Evolutionary conservation across 2,329 filamentous ascomycete genomes (phyloP), one percentile per base, ranked within the genome.

Genomic region (Paramyrothecium roridum): DNA sequence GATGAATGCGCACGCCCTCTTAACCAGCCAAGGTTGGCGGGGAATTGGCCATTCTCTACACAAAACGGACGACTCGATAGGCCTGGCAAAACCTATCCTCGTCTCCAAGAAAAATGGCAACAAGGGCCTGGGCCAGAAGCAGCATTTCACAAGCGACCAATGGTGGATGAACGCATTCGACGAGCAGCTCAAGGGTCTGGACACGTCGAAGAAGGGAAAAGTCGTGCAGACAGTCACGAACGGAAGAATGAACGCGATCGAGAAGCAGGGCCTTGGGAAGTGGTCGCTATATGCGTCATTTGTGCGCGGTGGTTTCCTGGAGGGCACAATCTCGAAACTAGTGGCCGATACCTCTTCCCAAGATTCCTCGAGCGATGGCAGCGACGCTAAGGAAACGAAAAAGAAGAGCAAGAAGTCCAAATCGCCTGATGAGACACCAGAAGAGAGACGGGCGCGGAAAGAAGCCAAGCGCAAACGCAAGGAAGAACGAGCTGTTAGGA

Each of bases 121-220:
- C 26, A 80, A 90, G 53, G 93, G 93, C 22, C 78, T 98, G 6
- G 93, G 93, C 54, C 86, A 90, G 68, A 91, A 90, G 70, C 78
- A 80, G 56, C 82, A 85, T 59, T 80, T 80, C 59, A 83, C 81
- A 21, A 83, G 80, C 63, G 93, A 97, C 68, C 92, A 96, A 70
- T 99, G 95, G 95, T 99, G 95, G 95, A 81, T 96, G 73, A 88
- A 91, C 56, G 95, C 95, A 12, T 97, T 96, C 63, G 93, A 98
- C 73, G 87, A 92, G 69, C 92, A 93, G 54, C 77, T 97, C 61
- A 89, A 95, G 71, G 89, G 88, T 3, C 80, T 96, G 53, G 88
- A 90, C 67, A 85, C 82, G 2, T 79, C 80, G 22, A 78, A 79
- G 61, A 73, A 82, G 61, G 80, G 84, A 53, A 75, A 77, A 62